These are phyloP conservation scores for Blastomyces percursus DNA, from an alignment of 2,329 filamentous ascomycete genomes.

Conservation along the genomic window DNA sequence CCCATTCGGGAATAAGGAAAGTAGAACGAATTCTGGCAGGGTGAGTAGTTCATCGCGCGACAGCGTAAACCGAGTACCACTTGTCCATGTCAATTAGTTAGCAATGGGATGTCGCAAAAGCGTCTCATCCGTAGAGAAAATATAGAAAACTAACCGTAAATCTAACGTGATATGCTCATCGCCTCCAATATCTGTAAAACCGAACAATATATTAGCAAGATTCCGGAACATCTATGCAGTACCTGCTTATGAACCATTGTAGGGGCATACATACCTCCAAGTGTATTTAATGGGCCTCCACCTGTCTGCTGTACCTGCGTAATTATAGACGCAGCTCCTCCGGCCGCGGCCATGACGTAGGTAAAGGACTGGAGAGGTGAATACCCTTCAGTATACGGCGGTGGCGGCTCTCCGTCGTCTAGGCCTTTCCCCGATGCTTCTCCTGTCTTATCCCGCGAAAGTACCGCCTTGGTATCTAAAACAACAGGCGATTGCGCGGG, in stretches of 20 bases:
- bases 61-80: constrained; percentile 68
- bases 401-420: constrained; percentile 82
- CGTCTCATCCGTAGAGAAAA: not conserved
- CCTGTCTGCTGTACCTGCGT: constrained; percentile 96
- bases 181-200: constrained; percentile 31
- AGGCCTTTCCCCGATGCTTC: constrained; percentile 59
- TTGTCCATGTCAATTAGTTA: constrained; percentile 1
- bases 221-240: not conserved
- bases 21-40: constrained; percentile 87
- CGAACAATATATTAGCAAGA: not conserved
- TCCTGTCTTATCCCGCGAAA: constrained; percentile 71
- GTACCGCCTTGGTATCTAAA: constrained; percentile 71
- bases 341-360: constrained; percentile 96
- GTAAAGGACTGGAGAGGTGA: constrained; percentile 87
- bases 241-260: not conserved
- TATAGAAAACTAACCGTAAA: constrained; percentile 55
- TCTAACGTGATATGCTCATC: constrained; percentile 95
- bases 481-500: constrained; percentile 39
- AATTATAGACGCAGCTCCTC: constrained; percentile 95
- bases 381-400: constrained; percentile 88
- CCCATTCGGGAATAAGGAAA: constrained; percentile 98
- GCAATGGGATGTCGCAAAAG: constrained; percentile 14
- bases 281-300: constrained; percentile 70
- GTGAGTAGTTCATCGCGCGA: constrained; percentile 92
- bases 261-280: constrained; percentile 56